Conservation (phyloP, 805 yeast species). For the Candida dendrica region DNA sequence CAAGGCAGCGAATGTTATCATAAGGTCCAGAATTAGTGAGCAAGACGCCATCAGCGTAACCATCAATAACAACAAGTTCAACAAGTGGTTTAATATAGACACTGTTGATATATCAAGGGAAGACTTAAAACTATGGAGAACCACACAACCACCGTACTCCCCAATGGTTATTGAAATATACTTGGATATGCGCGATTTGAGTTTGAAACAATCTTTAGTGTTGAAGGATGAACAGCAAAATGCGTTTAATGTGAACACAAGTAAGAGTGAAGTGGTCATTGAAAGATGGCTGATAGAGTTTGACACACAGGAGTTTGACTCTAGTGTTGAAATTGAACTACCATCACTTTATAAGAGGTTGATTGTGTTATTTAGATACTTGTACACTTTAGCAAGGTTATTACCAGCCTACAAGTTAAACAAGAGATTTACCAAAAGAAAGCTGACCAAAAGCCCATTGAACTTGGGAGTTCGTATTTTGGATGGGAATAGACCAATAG, state of each 20-base stretch:
- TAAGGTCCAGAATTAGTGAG: conserved; percentile 35
- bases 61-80: conserved; percentile 24
- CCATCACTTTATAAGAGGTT: conserved; percentile 70
- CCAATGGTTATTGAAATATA: conserved; percentile 85
- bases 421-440: conserved; percentile 33
- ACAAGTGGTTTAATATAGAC: conserved; percentile 61
- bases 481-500: conserved; percentile 74
- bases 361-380: conserved; percentile 63
- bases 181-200: conserved; percentile 55
- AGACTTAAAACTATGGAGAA: conserved; percentile 59
- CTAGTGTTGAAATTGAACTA: conserved; percentile 38
- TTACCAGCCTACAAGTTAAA: conserved; percentile 66
- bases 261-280: conserved; percentile 77
- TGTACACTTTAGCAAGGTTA: conserved; percentile 58
- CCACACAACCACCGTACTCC: conserved; percentile 37
- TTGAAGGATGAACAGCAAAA: conserved; percentile 47
- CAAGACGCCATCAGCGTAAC: conserved; percentile 14
- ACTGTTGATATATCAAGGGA: conserved; percentile 36
- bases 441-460: conserved; percentile 31
- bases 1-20: conserved; percentile 52
- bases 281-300: conserved; percentile 92
- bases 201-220: conserved; percentile 50
- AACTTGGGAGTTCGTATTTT: conserved; percentile 52
- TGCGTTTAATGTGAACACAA: conserved; percentile 52
- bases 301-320: conserved; percentile 29